Evolutionary conservation across 768 basidiomycete species (phyloP).

Genomic region (Calvatia gigantea): DNA sequence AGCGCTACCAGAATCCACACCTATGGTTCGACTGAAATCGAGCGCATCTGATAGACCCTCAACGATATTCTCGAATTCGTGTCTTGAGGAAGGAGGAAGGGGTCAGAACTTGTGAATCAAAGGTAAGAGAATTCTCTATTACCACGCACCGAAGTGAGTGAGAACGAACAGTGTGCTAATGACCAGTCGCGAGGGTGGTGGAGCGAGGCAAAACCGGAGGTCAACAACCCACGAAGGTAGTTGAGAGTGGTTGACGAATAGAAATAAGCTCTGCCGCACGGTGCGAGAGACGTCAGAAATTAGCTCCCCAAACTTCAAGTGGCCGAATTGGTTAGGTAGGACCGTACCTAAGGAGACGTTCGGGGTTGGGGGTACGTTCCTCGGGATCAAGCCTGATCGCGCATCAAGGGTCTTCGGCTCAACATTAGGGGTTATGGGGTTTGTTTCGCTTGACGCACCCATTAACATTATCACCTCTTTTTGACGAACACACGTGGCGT

Average conservation of each 20-base stretch:
- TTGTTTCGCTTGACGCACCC: slow-evolving; percentile 44
- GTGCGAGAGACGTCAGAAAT: slow-evolving; percentile 1
- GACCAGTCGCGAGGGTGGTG: slow-evolving; percentile 93
- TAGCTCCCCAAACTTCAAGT: not conserved
- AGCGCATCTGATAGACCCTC: slow-evolving; percentile 85
- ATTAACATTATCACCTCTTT: slow-evolving; percentile 95
- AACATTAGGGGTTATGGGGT: slow-evolving; percentile 14
- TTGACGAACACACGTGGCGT: not conserved
- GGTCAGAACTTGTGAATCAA: not conserved
- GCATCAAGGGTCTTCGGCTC: slow-evolving; percentile 13
- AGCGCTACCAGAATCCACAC: slow-evolving; percentile 48
- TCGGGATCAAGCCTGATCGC: slow-evolving; percentile 55
- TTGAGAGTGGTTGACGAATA: slow-evolving; percentile 93
- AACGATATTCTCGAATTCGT: slow-evolving; percentile 83
- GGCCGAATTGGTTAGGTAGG: not conserved
- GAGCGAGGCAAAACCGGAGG: slow-evolving; percentile 91
- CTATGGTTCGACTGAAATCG: slow-evolving; percentile 90
- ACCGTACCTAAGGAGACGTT: slow-evolving; percentile 73
- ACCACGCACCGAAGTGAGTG: slow-evolving; percentile 59
- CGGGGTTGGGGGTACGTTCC: slow-evolving; percentile 87
- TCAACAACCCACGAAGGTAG: slow-evolving; percentile 82
- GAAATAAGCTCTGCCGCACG: slow-evolving; percentile 77
- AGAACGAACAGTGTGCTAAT: slow-evolving; percentile 85
- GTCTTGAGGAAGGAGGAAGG: slow-evolving; percentile 34
- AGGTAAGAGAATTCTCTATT: not conserved